These are phyloP conservation scores for Leishmania mexicana DNA, from an alignment of 208 protist genomes.

Conservation along the genomic window DNA sequence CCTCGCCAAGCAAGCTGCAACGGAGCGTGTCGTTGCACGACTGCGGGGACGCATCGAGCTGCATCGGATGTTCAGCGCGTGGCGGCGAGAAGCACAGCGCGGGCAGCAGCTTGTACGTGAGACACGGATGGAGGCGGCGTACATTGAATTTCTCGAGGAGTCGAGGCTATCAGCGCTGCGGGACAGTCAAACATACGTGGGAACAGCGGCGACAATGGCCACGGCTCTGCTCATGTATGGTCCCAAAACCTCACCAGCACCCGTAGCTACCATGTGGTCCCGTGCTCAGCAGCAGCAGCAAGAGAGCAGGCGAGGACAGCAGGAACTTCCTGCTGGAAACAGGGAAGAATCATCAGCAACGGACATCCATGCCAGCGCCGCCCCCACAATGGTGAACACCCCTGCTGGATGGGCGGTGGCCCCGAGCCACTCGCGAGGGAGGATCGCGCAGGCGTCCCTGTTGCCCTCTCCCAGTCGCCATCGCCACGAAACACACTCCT, in stretches of 20 bases:
- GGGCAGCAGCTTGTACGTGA: conserved; percentile 35
- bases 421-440: not conserved
- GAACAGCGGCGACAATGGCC: not conserved
- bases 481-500: not conserved
- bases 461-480: not conserved
- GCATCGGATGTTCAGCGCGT: conserved; percentile 52
- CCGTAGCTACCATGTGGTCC: conserved; percentile 1
- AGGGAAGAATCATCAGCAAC: not conserved
- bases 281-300: not conserved
- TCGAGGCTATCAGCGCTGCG: conserved; percentile 46
- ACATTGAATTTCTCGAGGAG: conserved; percentile 48
- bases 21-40: conserved; percentile 21
- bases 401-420: not conserved
- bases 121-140: conserved; percentile 45
- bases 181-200: conserved; percentile 24
- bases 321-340: not conserved
- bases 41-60: conserved; percentile 35
- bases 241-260: not conserved
- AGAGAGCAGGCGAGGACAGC: not conserved
- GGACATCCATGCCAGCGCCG: not conserved
- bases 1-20: conserved; percentile 7
- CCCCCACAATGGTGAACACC: not conserved
- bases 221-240: not conserved
- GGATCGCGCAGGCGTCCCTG: not conserved
- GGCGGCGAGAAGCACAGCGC: conserved; percentile 47